Conservation (phyloP, 192 early-diverging fungal genomes). For the Rhizoclosmatium sp. region DNA sequence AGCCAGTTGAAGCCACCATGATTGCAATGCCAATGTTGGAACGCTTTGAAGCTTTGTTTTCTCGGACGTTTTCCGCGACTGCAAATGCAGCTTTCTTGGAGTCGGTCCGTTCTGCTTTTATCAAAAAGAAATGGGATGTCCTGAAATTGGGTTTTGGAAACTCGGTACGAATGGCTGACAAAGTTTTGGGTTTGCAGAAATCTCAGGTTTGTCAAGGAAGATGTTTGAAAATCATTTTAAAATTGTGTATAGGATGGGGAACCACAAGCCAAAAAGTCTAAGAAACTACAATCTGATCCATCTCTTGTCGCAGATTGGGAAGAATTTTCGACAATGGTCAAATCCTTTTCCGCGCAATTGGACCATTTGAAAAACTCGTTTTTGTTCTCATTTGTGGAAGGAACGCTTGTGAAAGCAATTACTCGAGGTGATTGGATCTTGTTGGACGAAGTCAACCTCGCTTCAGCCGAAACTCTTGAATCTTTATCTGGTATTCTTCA, state of each 20-base stretch:
- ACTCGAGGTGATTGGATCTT: constrained; percentile 94
- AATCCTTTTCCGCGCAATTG: constrained; percentile 79
- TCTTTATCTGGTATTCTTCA: constrained; percentile 90
- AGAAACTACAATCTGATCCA: constrained; percentile 45
- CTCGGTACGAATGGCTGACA: constrained; percentile 81
- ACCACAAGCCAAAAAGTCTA: constrained; percentile 30
- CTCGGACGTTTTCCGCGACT: constrained; percentile 84
- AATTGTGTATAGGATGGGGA: constrained; percentile 4
- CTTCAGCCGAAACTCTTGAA: constrained; percentile 94
- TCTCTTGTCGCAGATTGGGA: constrained; percentile 76
- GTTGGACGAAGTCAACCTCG: constrained; percentile 97
- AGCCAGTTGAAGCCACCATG: constrained; percentile 86
- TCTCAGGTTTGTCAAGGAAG: neutral
- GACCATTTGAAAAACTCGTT: constrained; percentile 74
- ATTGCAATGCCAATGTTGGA: constrained; percentile 83
- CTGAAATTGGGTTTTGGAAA: constrained; percentile 78
- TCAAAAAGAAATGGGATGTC: constrained; percentile 83
- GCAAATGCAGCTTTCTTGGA: constrained; percentile 89
- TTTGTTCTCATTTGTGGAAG: constrained; percentile 95
- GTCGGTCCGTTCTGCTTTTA: constrained; percentile 72
- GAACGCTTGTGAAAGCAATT: constrained; percentile 89
- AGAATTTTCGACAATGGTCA: constrained; percentile 67
- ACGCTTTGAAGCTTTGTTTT: constrained; percentile 87
- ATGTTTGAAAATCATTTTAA: neutral
- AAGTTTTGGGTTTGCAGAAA: constrained; percentile 46